Percentiles rank a stretch among this genome's conserved stretches.
These are phyloP conservation scores for Bothriochloa decipiens DNA, from an alignment of 176 grass and related monocot genomes.

Conservation along the genomic window DNA sequence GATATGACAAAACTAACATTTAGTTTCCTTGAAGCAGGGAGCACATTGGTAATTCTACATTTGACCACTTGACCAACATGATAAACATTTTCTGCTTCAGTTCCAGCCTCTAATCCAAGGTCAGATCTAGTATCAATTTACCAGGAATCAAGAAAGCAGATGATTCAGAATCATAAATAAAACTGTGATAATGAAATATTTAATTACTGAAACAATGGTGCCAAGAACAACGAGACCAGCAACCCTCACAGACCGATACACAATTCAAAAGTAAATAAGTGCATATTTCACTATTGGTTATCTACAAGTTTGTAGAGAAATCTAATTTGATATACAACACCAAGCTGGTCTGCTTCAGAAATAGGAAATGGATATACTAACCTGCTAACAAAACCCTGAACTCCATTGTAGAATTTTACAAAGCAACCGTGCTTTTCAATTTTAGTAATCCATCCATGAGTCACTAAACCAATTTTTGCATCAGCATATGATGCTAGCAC, in stretches of 20 bases:
- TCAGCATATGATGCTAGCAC: constrained; percentile 82
- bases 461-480: constrained; percentile 81
- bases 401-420: constrained; percentile 90
- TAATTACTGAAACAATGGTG: constrained; percentile 10
- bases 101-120: constrained; percentile 81
- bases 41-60: constrained; percentile 83
- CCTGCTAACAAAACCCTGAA: constrained; percentile 93
- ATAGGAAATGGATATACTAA: constrained; percentile 38
- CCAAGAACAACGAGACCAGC: constrained; percentile 15
- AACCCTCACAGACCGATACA: background rate
- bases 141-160: constrained; percentile 28
- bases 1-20: constrained; percentile 77
- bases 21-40: constrained; percentile 76
- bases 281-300: background rate
- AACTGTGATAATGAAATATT: background rate
- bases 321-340: background rate
- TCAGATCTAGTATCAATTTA: constrained; percentile 63
- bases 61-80: constrained; percentile 95
- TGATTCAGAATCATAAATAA: constrained; percentile 29
- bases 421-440: constrained; percentile 97
- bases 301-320: background rate
- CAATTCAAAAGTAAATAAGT: background rate
- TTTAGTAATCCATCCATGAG: constrained; percentile 97
- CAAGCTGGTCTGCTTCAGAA: constrained; percentile 6
- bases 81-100: constrained; percentile 79